These are phyloP conservation scores for Hypoxylon sp. DNA, from an alignment of 2,329 filamentous ascomycete species.

Conservation along the genomic window DNA sequence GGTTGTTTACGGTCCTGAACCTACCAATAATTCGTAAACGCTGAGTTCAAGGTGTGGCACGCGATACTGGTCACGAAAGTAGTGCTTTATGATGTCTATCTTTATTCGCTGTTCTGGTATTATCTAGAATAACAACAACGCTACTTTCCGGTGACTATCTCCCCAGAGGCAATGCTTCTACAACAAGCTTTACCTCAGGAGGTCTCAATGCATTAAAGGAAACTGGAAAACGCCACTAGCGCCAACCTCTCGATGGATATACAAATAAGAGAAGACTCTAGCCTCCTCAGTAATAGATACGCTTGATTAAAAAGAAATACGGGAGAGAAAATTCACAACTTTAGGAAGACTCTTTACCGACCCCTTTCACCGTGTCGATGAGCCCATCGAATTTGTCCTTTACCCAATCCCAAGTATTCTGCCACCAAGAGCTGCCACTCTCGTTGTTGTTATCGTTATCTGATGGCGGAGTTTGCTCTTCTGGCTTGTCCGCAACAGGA, in stretches of 20 bases:
- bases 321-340: constrained; percentile 8
- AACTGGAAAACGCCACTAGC: constrained; percentile 23
- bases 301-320: constrained; percentile 7
- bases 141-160: no score
- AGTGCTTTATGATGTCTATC: not conserved
- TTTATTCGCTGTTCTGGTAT: not conserved
- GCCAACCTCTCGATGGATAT: constrained; percentile 3
- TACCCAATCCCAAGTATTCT: constrained; percentile 47
- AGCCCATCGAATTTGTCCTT: constrained; percentile 48
- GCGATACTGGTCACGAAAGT: no score
- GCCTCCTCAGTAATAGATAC: not conserved
- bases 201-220: not conserved
- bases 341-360: constrained; percentile 24
- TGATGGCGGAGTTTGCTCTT: constrained; percentile 25
- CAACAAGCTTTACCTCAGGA: constrained; percentile 10
- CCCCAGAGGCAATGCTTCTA: constrained; percentile 4
- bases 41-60: not conserved
- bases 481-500: constrained; percentile 30
- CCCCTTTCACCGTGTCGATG: constrained; percentile 42
- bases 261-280: not conserved
- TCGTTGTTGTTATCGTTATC: constrained; percentile 60
- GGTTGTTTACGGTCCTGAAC: not conserved
- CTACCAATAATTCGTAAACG: not conserved
- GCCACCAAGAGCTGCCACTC: constrained; percentile 49
- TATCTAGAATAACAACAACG: not conserved